Base-by-base conservation (phyloP, 306 rosid genomes). In the Cucumis melo region DNA sequence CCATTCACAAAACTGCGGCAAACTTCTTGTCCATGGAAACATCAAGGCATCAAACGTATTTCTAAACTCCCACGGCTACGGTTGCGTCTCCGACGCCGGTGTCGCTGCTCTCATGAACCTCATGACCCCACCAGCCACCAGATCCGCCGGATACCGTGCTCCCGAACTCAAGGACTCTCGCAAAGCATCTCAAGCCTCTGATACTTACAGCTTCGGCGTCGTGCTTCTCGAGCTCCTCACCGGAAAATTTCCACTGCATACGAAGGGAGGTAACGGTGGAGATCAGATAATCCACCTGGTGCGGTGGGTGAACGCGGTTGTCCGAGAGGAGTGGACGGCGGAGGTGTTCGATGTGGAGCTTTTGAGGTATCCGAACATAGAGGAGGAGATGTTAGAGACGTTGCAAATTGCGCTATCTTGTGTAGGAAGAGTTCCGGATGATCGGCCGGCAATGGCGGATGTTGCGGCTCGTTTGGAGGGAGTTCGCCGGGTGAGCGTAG, bases 271-370 rank as follows among this genome's bases (percentile, higher is more conserved):
- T 5, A 46, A 46, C 53, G 16, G 53, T 5, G 53, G 53, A 46
- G 53, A 89, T 50, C 96, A 94, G 76, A 83, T 89, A 54, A 82
- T 90, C 16, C 95, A 92, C 80, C 79, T 94, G 85, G 99, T 94
- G 57, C 87, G 98, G 80, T 94, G 99, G 99, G 99, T 94, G 85
- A 90, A 88, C 82, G 89, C 98, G 20, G 99, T 94, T 73, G 99
- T 94, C 0, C 86, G 99, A 51, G 99, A 94, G 79, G 99, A 94
- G 84, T 94, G 99, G 99, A 94, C 99, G 10, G 99, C 93, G 6
- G 99, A 94, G 80, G 99, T 94, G 73, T 94, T 94, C 71, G 99
- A 92, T 54, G 85, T 92, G 23, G 92, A 92, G 85, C 86, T 94
- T 19, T 74, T 94, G 78, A 87, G 88, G 83, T 89, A 84, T 80